phyloP scores from a whole-genome alignment of 768 basidiomycete genomes.

The Termitomyces heimii region DNA sequence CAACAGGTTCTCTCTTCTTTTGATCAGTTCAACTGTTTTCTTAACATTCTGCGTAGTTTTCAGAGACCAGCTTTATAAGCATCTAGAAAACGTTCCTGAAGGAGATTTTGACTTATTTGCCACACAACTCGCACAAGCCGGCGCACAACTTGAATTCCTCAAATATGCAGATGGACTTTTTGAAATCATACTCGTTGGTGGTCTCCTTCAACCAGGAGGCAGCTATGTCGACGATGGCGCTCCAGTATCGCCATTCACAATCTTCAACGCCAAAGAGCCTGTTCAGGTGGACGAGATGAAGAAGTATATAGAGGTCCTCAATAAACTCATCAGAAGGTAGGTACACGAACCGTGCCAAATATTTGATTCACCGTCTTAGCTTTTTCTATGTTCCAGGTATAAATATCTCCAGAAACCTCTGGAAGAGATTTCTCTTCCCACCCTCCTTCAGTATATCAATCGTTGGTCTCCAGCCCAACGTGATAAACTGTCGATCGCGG shows the following conservation, averaged over 20 bases:
- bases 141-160: constrained; percentile 88
- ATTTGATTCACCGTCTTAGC: neutral
- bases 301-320: constrained; percentile 90
- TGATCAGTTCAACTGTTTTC: constrained; percentile 7
- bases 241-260: constrained; percentile 82
- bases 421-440: constrained; percentile 78
- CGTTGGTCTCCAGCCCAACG: constrained; percentile 75
- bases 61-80: constrained; percentile 89
- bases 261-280: constrained; percentile 77
- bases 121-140: constrained; percentile 85
- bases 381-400: constrained; percentile 52
- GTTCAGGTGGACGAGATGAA: constrained; percentile 82
- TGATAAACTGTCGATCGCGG: constrained; percentile 78
- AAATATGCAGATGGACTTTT: constrained; percentile 98
- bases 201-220: constrained; percentile 95
- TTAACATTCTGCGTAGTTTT: constrained; percentile 51
- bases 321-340: constrained; percentile 95
- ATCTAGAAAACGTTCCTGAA: constrained; percentile 75
- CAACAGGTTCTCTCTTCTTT: constrained; percentile 42
- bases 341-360: constrained; percentile 30
- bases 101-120: constrained; percentile 80
- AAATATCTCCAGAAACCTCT: constrained; percentile 98
- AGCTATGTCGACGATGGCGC: constrained; percentile 84
- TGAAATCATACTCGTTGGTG: constrained; percentile 93
- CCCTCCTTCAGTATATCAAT: constrained; percentile 83